Percentiles rank a stretch among this genome's conserved stretches.
Conservation (phyloP, 2,329 filamentous ascomycete genomes). For the Chaetomiaceae sp. region DNA sequence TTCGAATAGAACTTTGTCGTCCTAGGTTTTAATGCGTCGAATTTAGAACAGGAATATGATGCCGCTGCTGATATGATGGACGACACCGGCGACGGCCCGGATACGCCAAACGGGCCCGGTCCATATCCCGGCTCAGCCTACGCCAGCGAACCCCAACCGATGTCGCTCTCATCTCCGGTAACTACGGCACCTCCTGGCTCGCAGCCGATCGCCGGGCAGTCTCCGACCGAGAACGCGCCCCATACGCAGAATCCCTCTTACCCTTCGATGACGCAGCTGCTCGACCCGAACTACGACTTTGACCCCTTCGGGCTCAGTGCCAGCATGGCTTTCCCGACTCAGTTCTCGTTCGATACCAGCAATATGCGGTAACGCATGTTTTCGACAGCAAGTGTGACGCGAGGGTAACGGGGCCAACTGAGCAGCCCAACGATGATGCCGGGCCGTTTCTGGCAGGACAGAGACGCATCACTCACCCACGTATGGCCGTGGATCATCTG, state of each 20-base stretch:
- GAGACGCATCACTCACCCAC: background rate
- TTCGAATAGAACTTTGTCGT: constrained; percentile 58
- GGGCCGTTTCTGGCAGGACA: background rate
- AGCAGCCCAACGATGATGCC: background rate
- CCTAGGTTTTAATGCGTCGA: constrained; percentile 61
- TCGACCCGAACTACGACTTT: constrained; percentile 82
- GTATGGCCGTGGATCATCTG: too few species aligned
- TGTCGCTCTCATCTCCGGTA: constrained; percentile 39
- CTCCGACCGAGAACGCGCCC: constrained; percentile 27
- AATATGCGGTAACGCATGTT: constrained; percentile 40
- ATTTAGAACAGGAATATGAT: constrained; percentile 94
- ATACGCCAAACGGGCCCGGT: constrained; percentile 60
- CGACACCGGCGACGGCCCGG: constrained; percentile 60
- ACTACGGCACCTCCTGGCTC: constrained; percentile 34
- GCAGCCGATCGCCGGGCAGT: constrained; percentile 35
- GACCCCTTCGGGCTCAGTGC: constrained; percentile 91
- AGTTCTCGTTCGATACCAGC: constrained; percentile 68
- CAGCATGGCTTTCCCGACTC: constrained; percentile 90
- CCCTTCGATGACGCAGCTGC: constrained; percentile 56
- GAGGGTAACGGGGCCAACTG: background rate
- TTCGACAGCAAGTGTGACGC: background rate
- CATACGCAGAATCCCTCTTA: constrained; percentile 63
- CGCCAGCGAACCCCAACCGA: constrained; percentile 38
- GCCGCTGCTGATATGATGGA: constrained; percentile 85
- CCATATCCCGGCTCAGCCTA: constrained; percentile 60